phyloP scores from a whole-genome alignment of 1,284 basidiomycete genomes.

The Lentinula novae-zelandiae region DNA sequence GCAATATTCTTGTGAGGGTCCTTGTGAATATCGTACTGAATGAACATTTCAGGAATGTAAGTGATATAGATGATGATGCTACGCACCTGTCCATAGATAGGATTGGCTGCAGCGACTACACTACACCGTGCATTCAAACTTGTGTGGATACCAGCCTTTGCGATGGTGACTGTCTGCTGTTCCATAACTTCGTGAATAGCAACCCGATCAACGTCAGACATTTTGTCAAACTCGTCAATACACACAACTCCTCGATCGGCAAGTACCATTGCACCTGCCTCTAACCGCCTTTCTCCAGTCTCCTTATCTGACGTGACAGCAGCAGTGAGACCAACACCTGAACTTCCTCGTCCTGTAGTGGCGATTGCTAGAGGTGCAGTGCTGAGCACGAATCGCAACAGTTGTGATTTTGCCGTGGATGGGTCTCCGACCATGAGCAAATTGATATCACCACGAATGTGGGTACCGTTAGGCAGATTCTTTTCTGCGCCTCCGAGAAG shows the following conservation, averaged over 20 bases:
- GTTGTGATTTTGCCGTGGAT: slow-evolving; percentile 95
- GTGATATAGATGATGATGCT: slow-evolving; percentile 3
- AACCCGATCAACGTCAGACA: slow-evolving; percentile 98
- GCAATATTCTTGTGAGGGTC: slow-evolving; percentile 99
- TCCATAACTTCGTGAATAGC: slow-evolving; percentile 99
- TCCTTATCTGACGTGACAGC: slow-evolving; percentile 98
- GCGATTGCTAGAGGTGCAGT: slow-evolving; percentile 98
- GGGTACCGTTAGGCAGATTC: slow-evolving; percentile 96
- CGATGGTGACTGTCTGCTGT: slow-evolving; percentile 98
- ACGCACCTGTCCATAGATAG: slow-evolving; percentile 93
- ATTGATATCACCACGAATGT: slow-evolving; percentile 99
- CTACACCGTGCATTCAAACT: slow-evolving; percentile 97
- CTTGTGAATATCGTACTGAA: slow-evolving; percentile 98
- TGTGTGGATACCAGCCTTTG: slow-evolving; percentile 98
- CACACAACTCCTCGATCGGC: slow-evolving; percentile 99
- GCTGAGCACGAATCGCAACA: slow-evolving; percentile 94
- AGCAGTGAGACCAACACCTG: slow-evolving; percentile 98
- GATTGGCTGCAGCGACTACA: slow-evolving; percentile 97
- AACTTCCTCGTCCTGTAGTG: slow-evolving; percentile 95
- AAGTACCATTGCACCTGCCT: slow-evolving; percentile 99
- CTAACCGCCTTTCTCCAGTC: slow-evolving; percentile 92
- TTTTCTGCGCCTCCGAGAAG: slow-evolving; percentile 97
- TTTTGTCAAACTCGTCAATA: slow-evolving; percentile 99
- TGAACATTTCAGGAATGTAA: slow-evolving; percentile 12
- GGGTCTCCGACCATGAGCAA: slow-evolving; percentile 99